Base-by-base conservation (phyloP, 257 asterid species). In the Gynochthodes officinalis region DNA sequence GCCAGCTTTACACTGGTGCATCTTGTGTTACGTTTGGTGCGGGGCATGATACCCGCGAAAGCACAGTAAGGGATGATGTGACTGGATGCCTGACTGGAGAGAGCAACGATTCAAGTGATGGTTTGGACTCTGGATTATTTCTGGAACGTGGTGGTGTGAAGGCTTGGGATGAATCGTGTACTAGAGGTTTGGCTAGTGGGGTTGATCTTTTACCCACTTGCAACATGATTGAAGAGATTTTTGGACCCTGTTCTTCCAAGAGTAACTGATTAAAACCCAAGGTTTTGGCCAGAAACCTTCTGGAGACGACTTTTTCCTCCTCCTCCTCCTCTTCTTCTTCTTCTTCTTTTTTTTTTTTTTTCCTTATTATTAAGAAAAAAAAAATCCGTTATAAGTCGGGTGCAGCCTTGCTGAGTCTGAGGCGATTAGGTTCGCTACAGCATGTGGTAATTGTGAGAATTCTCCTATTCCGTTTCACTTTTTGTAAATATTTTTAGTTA, bases 211-310 rank as follows among this genome's bases (percentile, higher is more conserved):
- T 78, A 59, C 82, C 83, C 9, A 82, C 85, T 12, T 71, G 78
- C 77, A 75, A 75, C 80, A 78, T 82, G 78, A 78, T 82, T 57
- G 85, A 82, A 27, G 83, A 82, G 75, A 72, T 82, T 12, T 78
- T 82, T 28, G 85, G 85, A 57, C 76, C 85, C 32, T 71, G 52
- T 43, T 30, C 78, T 49, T 72, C 82, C 57, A 75, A 74, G 68
- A 74, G 48, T 27, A 40, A 75, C 62, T 67, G 62, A 78, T n/a
- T 44, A 67, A 21, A 39, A 19, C 16, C 40, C 3, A 4, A 39
- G 48, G 16, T 33, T 9, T 19, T 32, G 30, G 39, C 37, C 53
- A 30, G 70, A 42, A 42, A 23, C 70, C 69, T 39, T 64, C 37
- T 43, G 13, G 48, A 42, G 54, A 42, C 70, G n/a, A n/a, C n/a